Evolutionary conservation across 2,329 filamentous ascomycete species (phyloP), one percentile per base, ranked within the genome.

Genomic region (Aspergillus sp.): DNA sequence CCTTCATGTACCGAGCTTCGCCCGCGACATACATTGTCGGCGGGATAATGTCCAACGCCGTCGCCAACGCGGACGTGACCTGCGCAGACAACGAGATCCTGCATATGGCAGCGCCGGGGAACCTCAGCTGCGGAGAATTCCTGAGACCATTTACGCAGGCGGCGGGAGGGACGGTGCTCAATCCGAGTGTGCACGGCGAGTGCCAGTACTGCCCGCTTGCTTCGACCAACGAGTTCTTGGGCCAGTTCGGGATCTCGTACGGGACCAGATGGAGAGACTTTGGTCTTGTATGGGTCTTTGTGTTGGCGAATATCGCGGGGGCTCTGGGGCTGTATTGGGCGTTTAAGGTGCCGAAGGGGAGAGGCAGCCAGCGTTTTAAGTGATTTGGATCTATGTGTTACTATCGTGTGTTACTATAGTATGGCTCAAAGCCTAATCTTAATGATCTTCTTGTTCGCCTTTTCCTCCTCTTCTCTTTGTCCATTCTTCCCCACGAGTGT

Each of bases 1-100:
- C 30, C 11, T 37, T 37, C 22, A 37, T 37, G 35, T 37, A 37
- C 16, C 35, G 35, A 10, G 26, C 26, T 7, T 26, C 26, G 3
- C 35, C 35, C 3, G 29, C 34, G 2, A 37, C 35, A 3, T 37
- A 37, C 15, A 15, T 37, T 13, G 13, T 34, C 8, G 32, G 25
- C n/a, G 32, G 22, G 2, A 28, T 36, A 15, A n/a, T 28, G 5
- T 8, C 13, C 11, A 28, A n/a, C 8, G 11, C n/a, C 7, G n/a
- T 28, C 12, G 26, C n/a, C 13, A 28, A 16, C 3, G 26, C 26
- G 15, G n/a, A n/a, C 5, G 14, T 28, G 6, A n/a, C 13, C 13
- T 28, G 26, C 14, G 15, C 13, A 10, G 4, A 13, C 7, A 15
- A 28, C 11, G 26, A 28, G 10, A 11, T 28, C 5, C 13, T 28